These are phyloP conservation scores for Entrophospora sp. DNA, from an alignment of 192 early-diverging fungal genomes.

Conservation along the genomic window DNA sequence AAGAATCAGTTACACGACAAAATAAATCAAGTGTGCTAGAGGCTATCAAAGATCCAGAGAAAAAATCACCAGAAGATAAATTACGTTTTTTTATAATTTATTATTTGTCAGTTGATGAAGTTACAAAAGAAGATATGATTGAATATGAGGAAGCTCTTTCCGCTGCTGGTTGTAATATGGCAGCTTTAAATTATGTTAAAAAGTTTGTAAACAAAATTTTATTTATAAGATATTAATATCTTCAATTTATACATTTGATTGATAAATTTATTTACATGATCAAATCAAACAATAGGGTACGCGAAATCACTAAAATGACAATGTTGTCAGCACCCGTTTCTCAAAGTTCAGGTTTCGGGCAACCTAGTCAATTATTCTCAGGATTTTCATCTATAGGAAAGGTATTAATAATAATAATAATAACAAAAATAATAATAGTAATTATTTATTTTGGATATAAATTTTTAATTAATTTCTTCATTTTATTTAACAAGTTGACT, in stretches of 20 bases:
- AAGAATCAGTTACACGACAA: slow-evolving; percentile 79
- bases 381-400: slow-evolving; percentile 66
- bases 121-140: slow-evolving; percentile 74
- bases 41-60: slow-evolving; percentile 70
- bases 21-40: slow-evolving; percentile 74
- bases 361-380: slow-evolving; percentile 41
- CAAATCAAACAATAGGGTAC: slow-evolving; percentile 30
- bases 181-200: slow-evolving; percentile 75
- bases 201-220: slow-evolving; percentile 39
- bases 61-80: slow-evolving; percentile 80
- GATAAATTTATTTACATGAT: background rate
- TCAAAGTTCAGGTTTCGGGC: slow-evolving; percentile 37
- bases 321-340: slow-evolving; percentile 36
- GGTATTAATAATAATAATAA: slow-evolving; percentile 42
- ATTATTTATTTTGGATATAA: too few relatives aligned
- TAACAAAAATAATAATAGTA: too few relatives aligned
- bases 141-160: slow-evolving; percentile 74
- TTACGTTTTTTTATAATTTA: slow-evolving; percentile 84
- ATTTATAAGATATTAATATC: background rate
- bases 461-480: background rate
- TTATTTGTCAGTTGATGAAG: slow-evolving; percentile 64
- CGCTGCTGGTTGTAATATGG: slow-evolving; percentile 65
- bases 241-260: background rate
- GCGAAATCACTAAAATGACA: slow-evolving; percentile 54
- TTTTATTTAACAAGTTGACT: slow-evolving; percentile 37